Conservation (phyloP, 768 basidiomycete genomes). For the Mycena crocata region DNA sequence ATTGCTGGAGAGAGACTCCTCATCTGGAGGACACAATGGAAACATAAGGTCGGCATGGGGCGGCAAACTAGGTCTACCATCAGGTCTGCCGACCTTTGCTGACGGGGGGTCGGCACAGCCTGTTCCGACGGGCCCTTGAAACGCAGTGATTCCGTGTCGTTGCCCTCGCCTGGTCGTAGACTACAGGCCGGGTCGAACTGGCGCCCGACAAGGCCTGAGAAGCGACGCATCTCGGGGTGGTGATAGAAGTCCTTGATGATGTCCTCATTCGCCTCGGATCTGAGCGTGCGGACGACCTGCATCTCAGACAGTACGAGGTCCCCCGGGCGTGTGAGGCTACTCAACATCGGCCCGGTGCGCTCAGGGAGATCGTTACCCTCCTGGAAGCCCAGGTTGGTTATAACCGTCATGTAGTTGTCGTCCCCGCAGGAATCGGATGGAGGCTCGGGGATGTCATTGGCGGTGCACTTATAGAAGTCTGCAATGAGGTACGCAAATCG, state of each 20-base stretch:
- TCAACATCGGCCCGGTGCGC: constrained; percentile 1
- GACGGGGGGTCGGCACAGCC: no score
- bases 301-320: constrained; percentile 1
- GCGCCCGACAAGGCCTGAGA: constrained; percentile 2
- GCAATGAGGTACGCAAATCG: constrained; percentile 2
- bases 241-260: constrained; percentile 4
- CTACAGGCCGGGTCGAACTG: constrained; percentile 11
- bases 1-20: no score
- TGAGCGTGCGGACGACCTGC: background rate
- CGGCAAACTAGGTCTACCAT: no score
- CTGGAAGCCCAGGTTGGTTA: constrained; percentile 13
- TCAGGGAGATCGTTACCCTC: constrained; percentile 1
- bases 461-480: constrained; percentile 8
- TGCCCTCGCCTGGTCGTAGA: background rate
- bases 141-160: no score
- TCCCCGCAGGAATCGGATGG: background rate
- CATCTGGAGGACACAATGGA: no score
- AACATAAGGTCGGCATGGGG: no score
- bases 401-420: background rate
- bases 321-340: background rate
- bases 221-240: constrained; percentile 10
- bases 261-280: background rate
- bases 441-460: background rate
- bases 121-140: no score
- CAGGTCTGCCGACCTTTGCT: no score